Evolutionary conservation across 208 protist species (phyloP), one percentile per base, ranked within the genome.

Genomic region (Leishmania aethiopica): DNA sequence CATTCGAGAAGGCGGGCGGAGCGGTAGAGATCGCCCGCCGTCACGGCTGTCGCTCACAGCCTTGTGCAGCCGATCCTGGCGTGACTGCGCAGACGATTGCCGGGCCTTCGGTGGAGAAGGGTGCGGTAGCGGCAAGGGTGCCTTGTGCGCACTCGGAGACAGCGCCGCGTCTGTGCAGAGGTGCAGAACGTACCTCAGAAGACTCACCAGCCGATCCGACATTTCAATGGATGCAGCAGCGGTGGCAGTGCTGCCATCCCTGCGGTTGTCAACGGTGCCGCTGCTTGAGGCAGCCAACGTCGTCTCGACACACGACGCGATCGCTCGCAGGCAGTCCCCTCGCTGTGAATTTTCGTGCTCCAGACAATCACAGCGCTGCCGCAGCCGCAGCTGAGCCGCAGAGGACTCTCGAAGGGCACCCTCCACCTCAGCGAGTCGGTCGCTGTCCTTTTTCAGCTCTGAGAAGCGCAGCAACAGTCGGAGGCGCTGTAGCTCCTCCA

Each of bases 401-500:
- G 80, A 71, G 47, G 70, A n/a, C 81, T 88, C 75, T 37, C 80
- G 62, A 28, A 79, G 37, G 6, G 78, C 78, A 6, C 71, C 55
- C 37, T 87, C 42, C 2, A 86, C 81, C 22, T 42, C 64, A 3
- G 53, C 69, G 2, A 96, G 86, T 57, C 77, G 77, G 67, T 94
- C 91, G 67, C 92, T 95, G 70, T 93, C 86, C 73, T 93, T 91
- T 73, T 95, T 95, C 32, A 95, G 79, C 77, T 95, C 90, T 28
- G 92, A 95, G 72, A 95, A 95, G 72, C 92, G 89, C 87, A 95
- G 87, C 40, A 95, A 71, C n/a, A 92, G 69, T 32, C 92, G 92
- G 40, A 95, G 86, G 17, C 92, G 86, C 17, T 77, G 82, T 57
- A 95, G 80, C 82, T 95, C 92, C 55, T 85, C 69, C 70, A 32